Percentiles rank a stretch among this genome's conserved stretches.
Conservation (phyloP, 306 rosid genomes). For the Medicago arabica region DNA sequence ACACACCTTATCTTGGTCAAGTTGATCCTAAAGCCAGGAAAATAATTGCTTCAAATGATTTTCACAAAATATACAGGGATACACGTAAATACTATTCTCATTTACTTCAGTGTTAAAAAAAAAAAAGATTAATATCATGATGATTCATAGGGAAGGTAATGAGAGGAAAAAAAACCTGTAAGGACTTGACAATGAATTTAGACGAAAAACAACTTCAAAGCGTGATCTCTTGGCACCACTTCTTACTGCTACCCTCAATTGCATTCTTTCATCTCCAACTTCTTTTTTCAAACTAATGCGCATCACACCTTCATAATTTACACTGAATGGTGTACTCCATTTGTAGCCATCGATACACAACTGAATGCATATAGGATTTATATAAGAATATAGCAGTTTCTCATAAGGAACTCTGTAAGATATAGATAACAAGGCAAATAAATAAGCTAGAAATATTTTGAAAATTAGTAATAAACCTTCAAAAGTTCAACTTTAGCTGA, state of each 20-base stretch:
- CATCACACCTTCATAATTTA: slow-evolving; percentile 80
- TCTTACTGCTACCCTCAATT: slow-evolving; percentile 82
- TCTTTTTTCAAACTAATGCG: slow-evolving; percentile 73
- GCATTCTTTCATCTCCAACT: slow-evolving; percentile 60
- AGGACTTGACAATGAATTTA: slow-evolving; percentile 75
- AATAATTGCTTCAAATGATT: slow-evolving; percentile 14
- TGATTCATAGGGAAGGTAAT: slow-evolving; percentile 4
- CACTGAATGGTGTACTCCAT: slow-evolving; percentile 96
- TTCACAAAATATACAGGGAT: slow-evolving; percentile 25
- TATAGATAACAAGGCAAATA: slow-evolving; percentile 33
- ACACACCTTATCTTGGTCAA: slow-evolving; percentile 16
- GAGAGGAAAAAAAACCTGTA: slow-evolving; percentile 73
- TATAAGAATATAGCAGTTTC: not conserved
- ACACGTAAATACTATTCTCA: slow-evolving; percentile 1
- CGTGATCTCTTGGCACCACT: slow-evolving; percentile 86
- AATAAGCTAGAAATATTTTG: slow-evolving; percentile 20
- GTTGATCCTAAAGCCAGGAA: slow-evolving; percentile 28
- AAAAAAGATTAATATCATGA: not conserved
- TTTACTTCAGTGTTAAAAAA: slow-evolving; percentile 14
- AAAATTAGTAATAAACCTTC: slow-evolving; percentile 57
- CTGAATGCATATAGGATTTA: slow-evolving; percentile 52
- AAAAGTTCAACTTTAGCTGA: slow-evolving; percentile 80
- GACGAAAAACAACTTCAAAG: slow-evolving; percentile 87
- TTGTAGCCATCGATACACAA: slow-evolving; percentile 79
- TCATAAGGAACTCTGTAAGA: slow-evolving; percentile 27